phyloP scores from a whole-genome alignment of 805 yeast genomes.

The Osmozyma mogii region DNA sequence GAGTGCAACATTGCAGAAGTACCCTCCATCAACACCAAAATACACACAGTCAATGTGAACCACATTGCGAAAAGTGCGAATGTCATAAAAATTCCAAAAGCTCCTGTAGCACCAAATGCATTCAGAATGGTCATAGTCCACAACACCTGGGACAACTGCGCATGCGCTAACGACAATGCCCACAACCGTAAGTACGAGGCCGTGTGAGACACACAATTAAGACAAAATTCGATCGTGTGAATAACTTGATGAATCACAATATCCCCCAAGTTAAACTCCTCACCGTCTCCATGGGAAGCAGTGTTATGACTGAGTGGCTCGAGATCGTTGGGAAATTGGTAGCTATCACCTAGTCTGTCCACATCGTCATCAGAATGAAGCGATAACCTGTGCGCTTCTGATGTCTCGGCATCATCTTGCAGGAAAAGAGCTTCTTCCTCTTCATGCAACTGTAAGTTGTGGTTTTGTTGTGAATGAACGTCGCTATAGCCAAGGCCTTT shows the following conservation, averaged over 20 bases:
- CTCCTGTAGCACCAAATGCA: conserved; percentile 62
- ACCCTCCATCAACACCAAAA: conserved; percentile 95
- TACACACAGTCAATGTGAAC: conserved; percentile 86
- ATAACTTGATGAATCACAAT: conserved; percentile 95
- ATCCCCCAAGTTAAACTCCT: conserved; percentile 76
- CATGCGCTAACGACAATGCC: conserved; percentile 97
- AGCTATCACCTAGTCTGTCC: conserved; percentile 12
- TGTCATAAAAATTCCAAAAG: conserved; percentile 61
- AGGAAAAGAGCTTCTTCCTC: conserved; percentile 15
- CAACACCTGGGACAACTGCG: conserved; percentile 87
- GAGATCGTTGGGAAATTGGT: conserved; percentile 28
- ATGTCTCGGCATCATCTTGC: conserved; percentile 1
- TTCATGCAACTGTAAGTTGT: conserved; percentile 31
- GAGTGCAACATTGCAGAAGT: conserved; percentile 99
- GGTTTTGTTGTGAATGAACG: conserved; percentile 26
- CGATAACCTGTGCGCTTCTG: neutral
- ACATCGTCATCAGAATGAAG: conserved; percentile 8
- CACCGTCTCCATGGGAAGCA: conserved; percentile 37
- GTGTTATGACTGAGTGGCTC: conserved; percentile 27
- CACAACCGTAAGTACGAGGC: conserved; percentile 94
- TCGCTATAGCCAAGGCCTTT: conserved; percentile 34
- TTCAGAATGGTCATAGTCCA: conserved; percentile 92
- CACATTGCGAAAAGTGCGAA: conserved; percentile 87
- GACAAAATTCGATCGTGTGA: conserved; percentile 95
- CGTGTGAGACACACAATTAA: conserved; percentile 96